Percentiles rank a stretch among this genome's conserved stretches.
Evolutionary conservation across 345 rosid genomes (phyloP).

Genomic region (Linum lewisii): DNA sequence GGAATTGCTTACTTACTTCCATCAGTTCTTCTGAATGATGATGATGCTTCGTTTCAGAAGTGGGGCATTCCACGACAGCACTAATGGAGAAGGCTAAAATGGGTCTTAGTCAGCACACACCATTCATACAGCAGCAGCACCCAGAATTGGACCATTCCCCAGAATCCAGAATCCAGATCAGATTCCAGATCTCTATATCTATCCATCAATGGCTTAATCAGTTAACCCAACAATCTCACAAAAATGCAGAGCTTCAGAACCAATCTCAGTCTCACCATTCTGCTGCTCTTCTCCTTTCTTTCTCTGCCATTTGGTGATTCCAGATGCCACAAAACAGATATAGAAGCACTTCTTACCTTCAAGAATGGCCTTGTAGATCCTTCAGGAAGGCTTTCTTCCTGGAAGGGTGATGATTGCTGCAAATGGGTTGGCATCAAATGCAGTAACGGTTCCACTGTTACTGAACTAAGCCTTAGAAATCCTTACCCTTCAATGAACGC

Average conservation of each 20-base stretch:
- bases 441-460: slow-evolving; percentile 9
- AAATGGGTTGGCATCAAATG: slow-evolving; percentile 24
- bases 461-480: slow-evolving; percentile 15
- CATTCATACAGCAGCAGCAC: too few relatives aligned
- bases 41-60: too few relatives aligned
- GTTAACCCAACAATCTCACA: neutral
- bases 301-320: neutral
- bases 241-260: neutral
- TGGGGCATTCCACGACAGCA: too few relatives aligned
- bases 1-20: too few relatives aligned
- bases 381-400: slow-evolving; percentile 7
- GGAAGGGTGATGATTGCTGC: slow-evolving; percentile 23
- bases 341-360: slow-evolving; percentile 21
- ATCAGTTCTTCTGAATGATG: too few relatives aligned
- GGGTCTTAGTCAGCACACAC: too few relatives aligned
- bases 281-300: neutral
- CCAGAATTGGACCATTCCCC: too few relatives aligned
- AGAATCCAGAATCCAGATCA: too few relatives aligned
- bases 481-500: neutral
- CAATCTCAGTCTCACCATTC: neutral
- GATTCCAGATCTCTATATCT: too few relatives aligned
- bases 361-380: slow-evolving; percentile 18
- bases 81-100: too few relatives aligned
- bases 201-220: neutral
- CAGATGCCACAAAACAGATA: slow-evolving; percentile 17